A percentile compares a stretch with the other conserved stretches of the same genome.
Conservation (phyloP, 306 rosid genomes). For the Amphicarpaea edgeworthii region DNA sequence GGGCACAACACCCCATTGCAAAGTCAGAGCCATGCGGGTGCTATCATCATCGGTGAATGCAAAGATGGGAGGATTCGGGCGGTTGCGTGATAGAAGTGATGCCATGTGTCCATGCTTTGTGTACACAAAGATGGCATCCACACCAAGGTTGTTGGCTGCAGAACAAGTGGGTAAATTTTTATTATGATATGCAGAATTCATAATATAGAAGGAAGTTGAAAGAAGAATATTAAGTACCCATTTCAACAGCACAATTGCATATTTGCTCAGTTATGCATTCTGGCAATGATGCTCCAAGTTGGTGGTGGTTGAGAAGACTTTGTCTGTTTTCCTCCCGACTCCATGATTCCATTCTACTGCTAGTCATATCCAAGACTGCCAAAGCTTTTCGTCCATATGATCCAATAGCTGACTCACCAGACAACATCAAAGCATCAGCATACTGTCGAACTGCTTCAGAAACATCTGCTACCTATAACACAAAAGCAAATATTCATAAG, state of each 20-base stretch:
- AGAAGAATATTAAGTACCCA: conserved; percentile 61
- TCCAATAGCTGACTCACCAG: conserved; percentile 93
- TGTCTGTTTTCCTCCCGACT: conserved; percentile 73
- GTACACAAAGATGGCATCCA: conserved; percentile 89
- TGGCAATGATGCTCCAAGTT: conserved; percentile 71
- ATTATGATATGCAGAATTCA: conserved; percentile 14
- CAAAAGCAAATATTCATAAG: conserved; percentile 32
- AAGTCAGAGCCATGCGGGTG: conserved; percentile 76
- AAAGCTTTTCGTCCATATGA: conserved; percentile 78
- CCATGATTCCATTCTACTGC: conserved; percentile 83
- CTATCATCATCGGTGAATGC: conserved; percentile 74
- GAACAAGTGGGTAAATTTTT: conserved; percentile 16
- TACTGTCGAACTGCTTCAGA: conserved; percentile 89
- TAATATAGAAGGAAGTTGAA: not conserved
- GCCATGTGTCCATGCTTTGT: conserved; percentile 92
- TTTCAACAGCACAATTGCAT: conserved; percentile 79
- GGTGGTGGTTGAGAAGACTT: conserved; percentile 52
- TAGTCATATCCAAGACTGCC: conserved; percentile 72
- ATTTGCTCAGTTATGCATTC: conserved; percentile 84
- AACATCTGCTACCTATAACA: conserved; percentile 87
- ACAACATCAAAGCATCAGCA: conserved; percentile 91
- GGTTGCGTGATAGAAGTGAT: conserved; percentile 79
- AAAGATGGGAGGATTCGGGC: conserved; percentile 87
- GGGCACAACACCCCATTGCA: conserved; percentile 89
- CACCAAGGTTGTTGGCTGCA: conserved; percentile 93